Base-by-base conservation (phyloP, 148 eudicot species). In the Heliamphora exappendiculata region DNA sequence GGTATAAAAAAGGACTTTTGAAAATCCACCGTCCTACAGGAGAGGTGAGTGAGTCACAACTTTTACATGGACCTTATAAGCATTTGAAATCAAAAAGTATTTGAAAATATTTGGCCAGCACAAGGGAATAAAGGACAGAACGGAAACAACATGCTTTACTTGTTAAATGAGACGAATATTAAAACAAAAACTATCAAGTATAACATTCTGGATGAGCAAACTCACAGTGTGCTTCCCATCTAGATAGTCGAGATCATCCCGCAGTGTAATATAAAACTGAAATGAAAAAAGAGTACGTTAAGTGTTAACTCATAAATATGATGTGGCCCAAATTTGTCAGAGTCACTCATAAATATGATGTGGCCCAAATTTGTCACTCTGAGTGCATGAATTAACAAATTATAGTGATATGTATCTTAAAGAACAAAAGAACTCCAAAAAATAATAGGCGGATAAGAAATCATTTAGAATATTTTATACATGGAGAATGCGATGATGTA, bases 221-320 rank as follows among this genome's bases (percentile, higher is more conserved):
- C 98, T 90, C 82, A 94, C 98, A 26, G 98, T 90, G 76, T 94
- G 93, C 82, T 94, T 94, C 67, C 91, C 98, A 74, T 94, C 98
- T 17, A 94, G 97, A 76, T 88, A 94, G 84, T 94, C 98, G 72
- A 94, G 92, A 80, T 87, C 97, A 66, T 92, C 96, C 9, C 97
- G 87, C 82, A 92, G 77, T 24, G 98, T 94, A 73, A 94, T 73
- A 74, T 94, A 94, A 80, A 94, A 94, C 98, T 94, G 95, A 76
- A 81, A 79, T 42, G 59, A 73, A 29, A 28, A 55, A 53, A 60
- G 44, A 9, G 28, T n/a, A 14, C 16, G 7, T n/a, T 4, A 42
- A 31, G 29, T 33, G 55, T 79, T 59, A 79, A 68, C 67, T 55
- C 26, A 66, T 8, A 72, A 44, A 55, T 22, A 5, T 29, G 37